Percentiles rank a stretch among this genome's conserved stretches.
These are phyloP conservation scores for Pichia cabralensis DNA, from an alignment of 805 yeast genomes.

Conservation along the genomic window DNA sequence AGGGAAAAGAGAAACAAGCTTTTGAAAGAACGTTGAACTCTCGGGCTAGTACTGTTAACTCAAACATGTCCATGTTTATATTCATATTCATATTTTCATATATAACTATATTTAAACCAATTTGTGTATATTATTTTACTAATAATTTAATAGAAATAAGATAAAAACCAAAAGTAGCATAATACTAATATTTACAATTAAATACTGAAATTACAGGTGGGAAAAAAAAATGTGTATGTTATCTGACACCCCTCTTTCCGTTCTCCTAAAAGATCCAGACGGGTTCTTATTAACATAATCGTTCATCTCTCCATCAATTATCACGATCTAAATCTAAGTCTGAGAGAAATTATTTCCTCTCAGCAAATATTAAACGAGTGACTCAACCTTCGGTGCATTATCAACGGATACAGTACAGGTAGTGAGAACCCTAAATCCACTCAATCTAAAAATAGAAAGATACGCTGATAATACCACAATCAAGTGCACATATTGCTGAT, in stretches of 20 bases:
- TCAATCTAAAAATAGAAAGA: constrained; percentile 5
- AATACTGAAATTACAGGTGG: too few species aligned
- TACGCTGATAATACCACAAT: constrained; percentile 2
- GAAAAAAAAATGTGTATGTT: constrained; percentile 20
- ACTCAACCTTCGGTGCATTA: not conserved
- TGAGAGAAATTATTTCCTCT: not conserved
- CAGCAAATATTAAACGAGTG: constrained; percentile 2
- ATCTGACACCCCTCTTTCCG: constrained; percentile 31
- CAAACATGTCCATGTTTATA: too few species aligned
- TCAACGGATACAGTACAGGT: not conserved
- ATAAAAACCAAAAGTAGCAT: not conserved
- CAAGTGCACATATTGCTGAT: constrained; percentile 6
- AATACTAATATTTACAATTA: too few species aligned
- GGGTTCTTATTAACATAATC: constrained; percentile 27
- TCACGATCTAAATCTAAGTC: constrained; percentile 23
- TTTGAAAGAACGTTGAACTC: constrained; percentile 63
- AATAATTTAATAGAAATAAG: too few species aligned
- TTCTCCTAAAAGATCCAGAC: constrained; percentile 23
- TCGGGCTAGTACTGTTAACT: not conserved
- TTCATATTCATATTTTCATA: too few species aligned
- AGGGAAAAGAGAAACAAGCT: constrained; percentile 92
- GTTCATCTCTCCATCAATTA: constrained; percentile 25
- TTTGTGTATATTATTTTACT: not conserved
- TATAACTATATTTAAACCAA: not conserved
- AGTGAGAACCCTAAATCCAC: constrained; percentile 1